Conservation (phyloP, 1,139 yeast genomes). For the Geotrichum carabidarum region DNA sequence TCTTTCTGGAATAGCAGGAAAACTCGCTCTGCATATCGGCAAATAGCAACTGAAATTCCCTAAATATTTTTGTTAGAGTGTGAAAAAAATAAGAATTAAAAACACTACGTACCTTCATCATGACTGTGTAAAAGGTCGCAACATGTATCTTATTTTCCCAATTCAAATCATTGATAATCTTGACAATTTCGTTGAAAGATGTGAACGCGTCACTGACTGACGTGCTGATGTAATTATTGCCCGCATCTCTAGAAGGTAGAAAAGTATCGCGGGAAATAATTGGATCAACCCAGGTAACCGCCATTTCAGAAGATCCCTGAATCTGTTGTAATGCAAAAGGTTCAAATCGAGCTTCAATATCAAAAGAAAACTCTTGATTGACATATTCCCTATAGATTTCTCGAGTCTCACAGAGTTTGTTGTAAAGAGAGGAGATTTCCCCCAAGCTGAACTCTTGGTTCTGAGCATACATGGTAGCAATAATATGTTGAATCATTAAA, state of each 20-base stretch:
- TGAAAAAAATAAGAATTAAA: background rate
- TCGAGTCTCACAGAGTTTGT: slow-evolving; percentile 52
- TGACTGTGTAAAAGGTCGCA: slow-evolving; percentile 53
- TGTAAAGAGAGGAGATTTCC: slow-evolving; percentile 60
- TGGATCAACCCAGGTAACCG: slow-evolving; percentile 49
- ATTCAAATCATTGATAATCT: slow-evolving; percentile 48
- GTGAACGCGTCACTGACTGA: slow-evolving; percentile 67
- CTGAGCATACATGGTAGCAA: slow-evolving; percentile 41
- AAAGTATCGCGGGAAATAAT: slow-evolving; percentile 56
- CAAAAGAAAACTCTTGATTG: slow-evolving; percentile 45
- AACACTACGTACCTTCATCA: slow-evolving; percentile 42
- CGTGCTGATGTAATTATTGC: slow-evolving; percentile 42
- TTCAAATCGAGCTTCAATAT: slow-evolving; percentile 56
- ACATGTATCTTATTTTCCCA: slow-evolving; percentile 63
- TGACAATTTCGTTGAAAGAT: slow-evolving; percentile 54
- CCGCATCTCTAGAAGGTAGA: slow-evolving; percentile 45
- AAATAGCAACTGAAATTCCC: slow-evolving; percentile 57
- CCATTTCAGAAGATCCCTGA: slow-evolving; percentile 47
- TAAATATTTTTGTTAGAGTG: slow-evolving; percentile 6
- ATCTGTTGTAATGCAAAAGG: slow-evolving; percentile 58
- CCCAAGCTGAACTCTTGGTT: slow-evolving; percentile 45
- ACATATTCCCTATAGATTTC: slow-evolving; percentile 51
- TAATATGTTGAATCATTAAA: slow-evolving; percentile 54
- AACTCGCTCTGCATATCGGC: slow-evolving; percentile 49
- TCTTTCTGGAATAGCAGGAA: slow-evolving; percentile 50